Evolutionary conservation across 257 asterid species (phyloP).

Genomic region (Datura wrightii): DNA sequence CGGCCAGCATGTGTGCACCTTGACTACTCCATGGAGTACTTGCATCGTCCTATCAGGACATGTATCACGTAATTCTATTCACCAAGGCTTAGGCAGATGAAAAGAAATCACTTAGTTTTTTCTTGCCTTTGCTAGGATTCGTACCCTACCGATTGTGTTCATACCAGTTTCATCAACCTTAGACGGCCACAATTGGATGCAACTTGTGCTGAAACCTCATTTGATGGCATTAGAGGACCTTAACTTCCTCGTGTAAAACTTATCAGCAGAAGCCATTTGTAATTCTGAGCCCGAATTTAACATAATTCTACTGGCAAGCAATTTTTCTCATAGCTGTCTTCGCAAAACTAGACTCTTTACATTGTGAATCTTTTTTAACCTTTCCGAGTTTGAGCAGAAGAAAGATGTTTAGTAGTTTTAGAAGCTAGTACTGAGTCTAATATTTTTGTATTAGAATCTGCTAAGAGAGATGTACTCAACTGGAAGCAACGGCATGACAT

Average conservation of each 20-base stretch:
- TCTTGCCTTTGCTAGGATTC: neutral
- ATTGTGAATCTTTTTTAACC: neutral
- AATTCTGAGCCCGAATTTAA: neutral
- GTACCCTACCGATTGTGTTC: neutral
- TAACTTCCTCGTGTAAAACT: neutral
- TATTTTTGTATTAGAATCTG: conserved; percentile 56
- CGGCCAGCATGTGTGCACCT: neutral
- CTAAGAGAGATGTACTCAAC: conserved; percentile 52
- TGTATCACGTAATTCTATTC: neutral
- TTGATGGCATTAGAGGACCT: neutral
- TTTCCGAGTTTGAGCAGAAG: neutral
- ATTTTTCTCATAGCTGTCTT: neutral
- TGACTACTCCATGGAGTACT: neutral
- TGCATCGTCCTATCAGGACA: neutral
- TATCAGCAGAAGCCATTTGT: neutral
- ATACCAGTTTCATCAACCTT: neutral
- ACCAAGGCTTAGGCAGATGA: neutral
- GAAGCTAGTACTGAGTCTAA: conserved; percentile 32
- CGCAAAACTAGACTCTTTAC: neutral
- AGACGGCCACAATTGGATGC: neutral
- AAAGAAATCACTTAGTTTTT: neutral
- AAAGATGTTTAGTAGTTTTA: neutral
- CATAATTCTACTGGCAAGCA: conserved; percentile 1
- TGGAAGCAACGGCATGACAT: conserved; percentile 86
- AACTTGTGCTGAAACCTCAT: neutral